Conservation (phyloP, 768 basidiomycete genomes). For the Lactifluus piperatus region DNA sequence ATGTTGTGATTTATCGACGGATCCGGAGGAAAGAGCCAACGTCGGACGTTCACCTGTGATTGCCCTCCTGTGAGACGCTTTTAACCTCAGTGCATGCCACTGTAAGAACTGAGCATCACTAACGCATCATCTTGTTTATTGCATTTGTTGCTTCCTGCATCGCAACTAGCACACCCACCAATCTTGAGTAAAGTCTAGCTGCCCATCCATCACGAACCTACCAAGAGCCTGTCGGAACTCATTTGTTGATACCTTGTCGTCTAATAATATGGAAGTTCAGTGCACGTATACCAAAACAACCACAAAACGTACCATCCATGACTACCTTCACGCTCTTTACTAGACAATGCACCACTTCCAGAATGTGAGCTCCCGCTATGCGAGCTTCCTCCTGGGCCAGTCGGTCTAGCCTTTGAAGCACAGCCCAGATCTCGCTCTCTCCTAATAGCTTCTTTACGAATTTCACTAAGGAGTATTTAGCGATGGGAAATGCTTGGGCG, state of each 20-base stretch:
- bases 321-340: background rate
- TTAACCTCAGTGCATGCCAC: background rate
- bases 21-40: background rate
- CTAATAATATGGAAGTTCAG: background rate
- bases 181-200: background rate
- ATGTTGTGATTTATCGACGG: background rate
- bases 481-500: background rate
- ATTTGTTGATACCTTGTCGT: background rate
- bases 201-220: background rate
- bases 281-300: background rate
- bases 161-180: background rate
- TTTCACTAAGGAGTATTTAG: background rate
- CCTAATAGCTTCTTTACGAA: background rate
- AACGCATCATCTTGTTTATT: background rate
- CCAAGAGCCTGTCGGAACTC: background rate
- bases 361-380: background rate
- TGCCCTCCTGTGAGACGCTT: background rate
- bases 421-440: background rate
- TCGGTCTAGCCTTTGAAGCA: background rate
- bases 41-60: background rate
- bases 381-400: background rate
- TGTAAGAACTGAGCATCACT: background rate
- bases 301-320: background rate
- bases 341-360: background rate
- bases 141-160: background rate